Evolutionary conservation across 805 yeast genomes (phyloP).

Genomic region (Candida nonsorbophila): DNA sequence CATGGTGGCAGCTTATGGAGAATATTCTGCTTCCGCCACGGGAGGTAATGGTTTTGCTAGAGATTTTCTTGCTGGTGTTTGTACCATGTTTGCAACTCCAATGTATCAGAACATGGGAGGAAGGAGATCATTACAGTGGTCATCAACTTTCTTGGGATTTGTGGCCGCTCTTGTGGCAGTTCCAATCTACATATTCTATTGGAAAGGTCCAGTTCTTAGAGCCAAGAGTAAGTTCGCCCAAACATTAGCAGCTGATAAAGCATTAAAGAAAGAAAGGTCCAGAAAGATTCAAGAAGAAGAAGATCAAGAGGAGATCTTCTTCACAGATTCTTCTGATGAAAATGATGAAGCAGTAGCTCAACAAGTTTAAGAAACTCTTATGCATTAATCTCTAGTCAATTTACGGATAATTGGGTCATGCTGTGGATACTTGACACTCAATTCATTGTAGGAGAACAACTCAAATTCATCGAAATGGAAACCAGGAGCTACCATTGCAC

Average conservation of each 20-base stretch:
- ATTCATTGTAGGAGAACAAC: conserved; percentile 11
- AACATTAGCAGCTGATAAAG: conserved; percentile 25
- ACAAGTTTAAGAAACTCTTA: not conserved
- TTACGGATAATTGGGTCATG: conserved; percentile 13
- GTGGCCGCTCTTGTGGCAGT: conserved; percentile 27
- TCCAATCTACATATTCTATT: conserved; percentile 34
- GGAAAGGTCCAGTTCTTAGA: conserved; percentile 35
- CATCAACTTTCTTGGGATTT: conserved; percentile 31
- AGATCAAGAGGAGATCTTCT: conserved; percentile 6
- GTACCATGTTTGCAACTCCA: conserved; percentile 34
- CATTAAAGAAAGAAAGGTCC: conserved; percentile 8
- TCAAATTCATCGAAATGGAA: conserved; percentile 17
- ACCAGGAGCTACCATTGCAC: conserved; percentile 20
- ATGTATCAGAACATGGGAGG: conserved; percentile 28
- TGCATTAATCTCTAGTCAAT: conserved; percentile 8
- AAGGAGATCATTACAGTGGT: conserved; percentile 29
- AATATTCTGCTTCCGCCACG: conserved; percentile 39
- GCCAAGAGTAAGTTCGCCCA: conserved; percentile 31
- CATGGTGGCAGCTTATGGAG: conserved; percentile 38
- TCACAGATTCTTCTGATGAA: conserved; percentile 6
- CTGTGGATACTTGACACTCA: conserved; percentile 12
- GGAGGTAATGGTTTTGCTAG: conserved; percentile 41
- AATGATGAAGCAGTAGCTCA: too few species aligned
- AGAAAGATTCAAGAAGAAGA: conserved; percentile 4
- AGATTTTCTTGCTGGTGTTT: conserved; percentile 35